A percentile compares a stretch with the other conserved stretches of the same genome.
Conservation (phyloP, 179 eudicot species). For the Silene noctiflora region DNA sequence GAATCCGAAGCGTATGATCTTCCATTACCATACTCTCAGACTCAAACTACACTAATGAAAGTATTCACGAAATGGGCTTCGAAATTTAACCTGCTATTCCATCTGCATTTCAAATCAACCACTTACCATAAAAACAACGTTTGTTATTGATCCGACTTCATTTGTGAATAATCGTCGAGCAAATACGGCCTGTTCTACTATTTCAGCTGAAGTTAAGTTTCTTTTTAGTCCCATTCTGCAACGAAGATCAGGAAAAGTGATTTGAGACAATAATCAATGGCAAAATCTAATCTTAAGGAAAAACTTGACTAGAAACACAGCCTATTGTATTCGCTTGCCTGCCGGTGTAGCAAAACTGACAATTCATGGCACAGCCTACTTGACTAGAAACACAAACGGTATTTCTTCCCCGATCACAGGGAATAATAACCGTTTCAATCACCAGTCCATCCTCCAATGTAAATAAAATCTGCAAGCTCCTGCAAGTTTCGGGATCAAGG, state of each 20-base stretch:
- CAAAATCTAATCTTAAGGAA: not conserved
- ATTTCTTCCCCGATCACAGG: slow-evolving; percentile 69
- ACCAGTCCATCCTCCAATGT: slow-evolving; percentile 84
- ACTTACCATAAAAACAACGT: slow-evolving; percentile 90
- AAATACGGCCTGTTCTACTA: slow-evolving; percentile 84
- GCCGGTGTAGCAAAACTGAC: slow-evolving; percentile 98
- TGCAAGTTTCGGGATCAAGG: slow-evolving; percentile 67
- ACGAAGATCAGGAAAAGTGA: slow-evolving; percentile 10
- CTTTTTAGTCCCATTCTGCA: slow-evolving; percentile 85
- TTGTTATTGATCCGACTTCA: slow-evolving; percentile 76
- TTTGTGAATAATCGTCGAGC: slow-evolving; percentile 70
- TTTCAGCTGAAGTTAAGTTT: slow-evolving; percentile 79
- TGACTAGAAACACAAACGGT: slow-evolving; percentile 97
- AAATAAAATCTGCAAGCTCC: slow-evolving; percentile 92
- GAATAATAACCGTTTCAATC: slow-evolving; percentile 89
- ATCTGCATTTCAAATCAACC: not conserved
- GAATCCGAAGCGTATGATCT: not conserved
- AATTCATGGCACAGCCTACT: slow-evolving; percentile 98
- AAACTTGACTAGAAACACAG: not conserved
- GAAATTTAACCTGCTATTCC: not conserved
- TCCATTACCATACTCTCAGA: slow-evolving; percentile 3
- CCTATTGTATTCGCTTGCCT: slow-evolving; percentile 45
- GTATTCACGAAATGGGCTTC: not conserved
- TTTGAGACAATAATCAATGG: slow-evolving; percentile 1
- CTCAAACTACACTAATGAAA: not conserved